Evolutionary conservation across 176 grass and related monocot species (phyloP).

Genomic region (Oryza brachyantha): DNA sequence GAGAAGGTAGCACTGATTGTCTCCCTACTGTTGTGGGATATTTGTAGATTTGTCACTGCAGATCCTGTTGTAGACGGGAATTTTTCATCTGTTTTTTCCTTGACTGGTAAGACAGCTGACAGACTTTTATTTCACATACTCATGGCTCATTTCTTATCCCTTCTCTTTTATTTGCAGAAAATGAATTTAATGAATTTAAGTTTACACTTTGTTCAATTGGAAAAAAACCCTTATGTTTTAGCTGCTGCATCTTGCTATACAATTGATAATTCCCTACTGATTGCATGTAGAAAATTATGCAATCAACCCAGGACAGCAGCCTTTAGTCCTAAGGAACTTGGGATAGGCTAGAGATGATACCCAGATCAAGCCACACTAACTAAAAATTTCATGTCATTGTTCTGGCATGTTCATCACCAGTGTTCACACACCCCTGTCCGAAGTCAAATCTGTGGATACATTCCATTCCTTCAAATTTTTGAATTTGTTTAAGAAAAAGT

Average conservation of each 20-base stretch:
- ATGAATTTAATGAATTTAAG: neutral
- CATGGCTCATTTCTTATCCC: neutral
- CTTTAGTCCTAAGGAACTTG: neutral
- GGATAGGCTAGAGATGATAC: neutral
- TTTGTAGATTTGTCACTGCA: conserved; percentile 24
- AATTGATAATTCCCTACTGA: neutral
- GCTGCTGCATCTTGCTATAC: neutral
- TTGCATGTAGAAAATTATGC: neutral
- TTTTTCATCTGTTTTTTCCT: conserved; percentile 36
- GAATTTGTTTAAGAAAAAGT: neutral
- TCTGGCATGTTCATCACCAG: too few species aligned
- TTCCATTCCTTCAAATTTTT: neutral
- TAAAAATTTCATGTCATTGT: neutral
- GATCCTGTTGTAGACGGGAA: conserved; percentile 41
- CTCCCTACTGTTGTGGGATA: conserved; percentile 60
- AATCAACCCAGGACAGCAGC: neutral
- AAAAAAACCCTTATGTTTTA: conserved; percentile 7
- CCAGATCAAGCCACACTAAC: neutral
- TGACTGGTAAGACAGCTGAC: conserved; percentile 38
- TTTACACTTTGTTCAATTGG: conserved; percentile 12
- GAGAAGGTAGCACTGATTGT: conserved; percentile 51
- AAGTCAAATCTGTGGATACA: neutral
- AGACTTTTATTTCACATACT: conserved; percentile 7
- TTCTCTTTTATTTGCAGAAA: neutral
- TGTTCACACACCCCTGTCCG: neutral